Conservation (phyloP, 495 filamentous ascomycete species). For the Annulohypoxylon stygium region DNA sequence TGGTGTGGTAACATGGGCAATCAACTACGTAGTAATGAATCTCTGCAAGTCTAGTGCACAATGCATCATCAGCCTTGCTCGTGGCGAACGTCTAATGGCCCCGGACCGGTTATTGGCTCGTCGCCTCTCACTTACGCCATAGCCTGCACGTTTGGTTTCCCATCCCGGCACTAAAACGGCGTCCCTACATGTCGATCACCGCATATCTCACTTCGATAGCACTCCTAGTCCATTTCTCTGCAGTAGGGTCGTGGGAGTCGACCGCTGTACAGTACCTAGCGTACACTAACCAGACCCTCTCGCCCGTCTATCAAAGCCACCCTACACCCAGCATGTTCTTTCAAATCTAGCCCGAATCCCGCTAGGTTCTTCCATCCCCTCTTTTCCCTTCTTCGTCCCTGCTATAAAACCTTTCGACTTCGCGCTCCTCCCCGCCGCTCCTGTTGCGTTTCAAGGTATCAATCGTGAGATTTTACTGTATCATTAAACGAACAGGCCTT, state of each 20-base stretch:
- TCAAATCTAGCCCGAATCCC: conserved; percentile 26
- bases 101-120: conserved; percentile 42
- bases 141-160: conserved; percentile 51
- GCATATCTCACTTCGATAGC: conserved; percentile 41
- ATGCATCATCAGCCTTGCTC: conserved; percentile 50
- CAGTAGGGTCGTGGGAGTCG: conserved; percentile 25
- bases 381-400: conserved; percentile 34
- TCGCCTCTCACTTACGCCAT: conserved; percentile 49
- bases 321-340: conserved; percentile 41
- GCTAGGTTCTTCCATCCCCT: conserved; percentile 47
- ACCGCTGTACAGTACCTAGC: conserved; percentile 17
- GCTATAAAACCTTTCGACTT: conserved; percentile 40
- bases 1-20: conserved; percentile 37
- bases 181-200: conserved; percentile 54
- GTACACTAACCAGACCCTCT: conserved; percentile 37
- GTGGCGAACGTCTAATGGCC: conserved; percentile 48
- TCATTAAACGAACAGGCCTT: conserved; percentile 18
- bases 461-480: neutral
- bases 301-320: conserved; percentile 39
- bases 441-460: conserved; percentile 6
- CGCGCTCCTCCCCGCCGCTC: conserved; percentile 8
- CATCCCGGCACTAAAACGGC: conserved; percentile 51
- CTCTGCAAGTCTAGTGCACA: conserved; percentile 36
- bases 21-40: conserved; percentile 40
- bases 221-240: conserved; percentile 37